Base-by-base conservation (phyloP, 305 asterid genomes). In the Andrographis paniculata region DNA sequence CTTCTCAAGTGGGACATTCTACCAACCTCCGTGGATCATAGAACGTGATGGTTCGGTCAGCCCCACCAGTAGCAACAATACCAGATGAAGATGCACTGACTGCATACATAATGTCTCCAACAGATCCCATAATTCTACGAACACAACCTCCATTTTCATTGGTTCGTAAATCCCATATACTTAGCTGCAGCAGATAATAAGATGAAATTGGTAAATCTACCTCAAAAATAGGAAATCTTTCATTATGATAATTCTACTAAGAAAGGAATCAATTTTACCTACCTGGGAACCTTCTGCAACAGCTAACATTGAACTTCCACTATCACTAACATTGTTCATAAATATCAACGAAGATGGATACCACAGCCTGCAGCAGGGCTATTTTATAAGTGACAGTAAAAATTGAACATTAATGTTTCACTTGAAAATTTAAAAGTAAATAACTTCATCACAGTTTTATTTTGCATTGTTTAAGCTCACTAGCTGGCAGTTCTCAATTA, bases 271-370 rank as follows among this genome's bases (percentile, higher is more conserved):
- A 42, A 55, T 18, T 16, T 36, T 36, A 42, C 55, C 20, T 46
- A 86, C 98, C 95, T 80, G 96, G 63, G 89, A 86, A 68, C 98
- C 96, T 80, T 91, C 98, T 31, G 96, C 69, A 37, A 82, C 38
- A 46, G 89, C 92, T 55, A 86, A 61, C 60, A 77, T 48, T 21
- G 98, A 77, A 65, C 62, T 65, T 45, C 68, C 82, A 47, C 71
- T 60, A 45, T 73, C 93, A 49, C 74, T 59, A 42, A 64, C 59
- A 46, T 60, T 68, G 47, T 69, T 72, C 80, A 86, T 69, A 58
- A 76, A 85, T 51, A 36, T 52, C 47, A 89, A 38, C 15, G 95
- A 82, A 47, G 91, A 66, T 11, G 96, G 96, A 70, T 82, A 61
- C 94, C 84, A 76, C 66, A 89, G 73, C 63, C 98, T 89, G 92